phyloP scores from a whole-genome alignment of 108 stramenopile genomes.

The Schizochytrium sp. region DNA sequence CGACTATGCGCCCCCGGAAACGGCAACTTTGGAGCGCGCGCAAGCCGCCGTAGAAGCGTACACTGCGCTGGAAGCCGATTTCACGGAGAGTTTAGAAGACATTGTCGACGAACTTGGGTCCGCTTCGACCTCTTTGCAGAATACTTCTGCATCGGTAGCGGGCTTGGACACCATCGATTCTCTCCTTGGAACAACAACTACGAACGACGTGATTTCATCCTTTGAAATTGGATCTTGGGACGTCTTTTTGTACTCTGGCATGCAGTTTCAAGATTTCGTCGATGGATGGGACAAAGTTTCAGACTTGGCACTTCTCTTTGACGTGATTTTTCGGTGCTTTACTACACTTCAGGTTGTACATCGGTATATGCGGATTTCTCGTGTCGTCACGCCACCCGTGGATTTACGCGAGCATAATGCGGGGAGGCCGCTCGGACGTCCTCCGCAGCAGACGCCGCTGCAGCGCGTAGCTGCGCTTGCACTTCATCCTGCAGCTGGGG shows the following conservation, averaged over 20 bases:
- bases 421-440: not conserved
- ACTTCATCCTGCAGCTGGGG: not conserved
- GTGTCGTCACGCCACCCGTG: not conserved
- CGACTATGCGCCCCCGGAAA: no score
- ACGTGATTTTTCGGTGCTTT: not conserved
- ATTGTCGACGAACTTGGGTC: no score
- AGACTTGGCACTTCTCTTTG: not conserved
- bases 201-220: not conserved
- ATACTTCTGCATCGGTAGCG: not conserved
- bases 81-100: no score
- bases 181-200: not conserved
- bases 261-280: not conserved
- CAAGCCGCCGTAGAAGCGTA: no score
- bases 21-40: no score
- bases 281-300: not conserved
- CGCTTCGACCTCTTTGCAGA: not conserved
- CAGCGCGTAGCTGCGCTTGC: not conserved
- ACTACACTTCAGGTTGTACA: not conserved
- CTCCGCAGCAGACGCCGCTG: not conserved
- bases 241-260: not conserved
- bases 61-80: no score
- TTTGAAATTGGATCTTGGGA: not conserved
- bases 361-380: not conserved
- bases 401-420: not conserved
- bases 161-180: not conserved